Evolutionary conservation across 1,284 basidiomycete genomes (phyloP).

Genomic region (Cryptococcus depauperatus): DNA sequence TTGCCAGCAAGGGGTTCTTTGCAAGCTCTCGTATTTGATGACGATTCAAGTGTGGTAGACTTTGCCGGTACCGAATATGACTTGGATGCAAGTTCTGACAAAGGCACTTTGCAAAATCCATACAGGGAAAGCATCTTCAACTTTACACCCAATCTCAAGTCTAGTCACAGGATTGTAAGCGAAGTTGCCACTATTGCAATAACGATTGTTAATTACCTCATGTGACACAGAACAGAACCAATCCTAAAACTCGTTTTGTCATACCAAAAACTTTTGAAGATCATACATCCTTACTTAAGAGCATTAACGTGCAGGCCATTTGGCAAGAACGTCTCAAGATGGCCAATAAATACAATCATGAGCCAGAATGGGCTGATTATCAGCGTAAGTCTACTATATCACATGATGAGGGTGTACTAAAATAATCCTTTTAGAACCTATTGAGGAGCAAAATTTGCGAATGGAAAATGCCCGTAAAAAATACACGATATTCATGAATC

Average conservation of each 20-base stretch:
- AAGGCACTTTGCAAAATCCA: neutral
- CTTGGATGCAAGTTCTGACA: neutral
- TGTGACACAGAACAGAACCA: neutral
- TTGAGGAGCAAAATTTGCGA: too few species aligned
- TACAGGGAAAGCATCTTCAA: constrained; percentile 4
- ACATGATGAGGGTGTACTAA: neutral
- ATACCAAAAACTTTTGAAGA: constrained; percentile 3
- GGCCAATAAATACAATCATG: neutral
- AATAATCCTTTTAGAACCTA: too few species aligned
- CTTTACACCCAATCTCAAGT: constrained; percentile 7
- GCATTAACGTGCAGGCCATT: constrained; percentile 2
- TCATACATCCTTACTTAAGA: constrained; percentile 1
- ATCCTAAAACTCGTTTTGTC: constrained; percentile 3
- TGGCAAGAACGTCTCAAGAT: constrained; percentile 1
- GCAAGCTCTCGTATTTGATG: neutral
- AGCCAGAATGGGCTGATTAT: neutral
- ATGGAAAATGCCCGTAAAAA: too few species aligned
- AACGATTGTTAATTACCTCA: neutral
- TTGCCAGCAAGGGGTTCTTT: neutral
- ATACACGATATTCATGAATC: too few species aligned
- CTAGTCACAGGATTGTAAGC: neutral
- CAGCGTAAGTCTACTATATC: neutral
- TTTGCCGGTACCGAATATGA: neutral
- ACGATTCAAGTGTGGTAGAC: neutral
- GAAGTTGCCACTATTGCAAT: too few species aligned